phyloP scores from a whole-genome alignment of 306 rosid species.

The Cotoneaster glaucophyllus region DNA sequence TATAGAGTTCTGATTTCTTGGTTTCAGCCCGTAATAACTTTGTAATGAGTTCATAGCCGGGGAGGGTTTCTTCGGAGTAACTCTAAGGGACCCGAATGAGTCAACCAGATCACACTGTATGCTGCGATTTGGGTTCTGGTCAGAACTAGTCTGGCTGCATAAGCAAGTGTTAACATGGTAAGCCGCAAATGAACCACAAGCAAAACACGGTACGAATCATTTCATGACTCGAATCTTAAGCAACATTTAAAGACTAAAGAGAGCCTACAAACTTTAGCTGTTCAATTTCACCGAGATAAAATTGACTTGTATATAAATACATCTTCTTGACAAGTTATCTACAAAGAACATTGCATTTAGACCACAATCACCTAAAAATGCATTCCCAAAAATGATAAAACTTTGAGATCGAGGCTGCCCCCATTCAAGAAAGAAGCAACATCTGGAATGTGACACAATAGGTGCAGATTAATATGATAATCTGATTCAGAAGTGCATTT shows the following conservation, averaged over 20 bases:
- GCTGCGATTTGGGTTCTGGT: conserved; percentile 23
- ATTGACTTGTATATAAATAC: neutral
- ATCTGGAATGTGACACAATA: neutral
- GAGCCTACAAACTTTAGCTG: neutral
- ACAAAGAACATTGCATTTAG: neutral
- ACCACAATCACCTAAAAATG: conserved; percentile 11
- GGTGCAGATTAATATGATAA: neutral
- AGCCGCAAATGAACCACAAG: conserved; percentile 2
- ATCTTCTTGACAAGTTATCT: neutral
- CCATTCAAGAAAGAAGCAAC: neutral
- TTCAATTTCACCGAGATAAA: neutral
- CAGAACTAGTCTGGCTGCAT: conserved; percentile 36
- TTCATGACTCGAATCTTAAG: neutral
- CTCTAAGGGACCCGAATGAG: conserved; percentile 51
- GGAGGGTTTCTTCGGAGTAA: conserved; percentile 43
- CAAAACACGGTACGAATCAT: neutral
- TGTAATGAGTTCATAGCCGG: conserved; percentile 73
- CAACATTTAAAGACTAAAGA: neutral
- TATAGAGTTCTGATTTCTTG: conserved; percentile 22
- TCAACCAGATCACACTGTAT: conserved; percentile 40
- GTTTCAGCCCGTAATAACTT: conserved; percentile 67
- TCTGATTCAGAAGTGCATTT: neutral
- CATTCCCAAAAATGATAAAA: neutral
- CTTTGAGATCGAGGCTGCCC: neutral
- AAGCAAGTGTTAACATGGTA: conserved; percentile 15